Evolutionary conservation across 805 yeast species (phyloP).

Genomic region (Metschnikowia amazonensis): DNA sequence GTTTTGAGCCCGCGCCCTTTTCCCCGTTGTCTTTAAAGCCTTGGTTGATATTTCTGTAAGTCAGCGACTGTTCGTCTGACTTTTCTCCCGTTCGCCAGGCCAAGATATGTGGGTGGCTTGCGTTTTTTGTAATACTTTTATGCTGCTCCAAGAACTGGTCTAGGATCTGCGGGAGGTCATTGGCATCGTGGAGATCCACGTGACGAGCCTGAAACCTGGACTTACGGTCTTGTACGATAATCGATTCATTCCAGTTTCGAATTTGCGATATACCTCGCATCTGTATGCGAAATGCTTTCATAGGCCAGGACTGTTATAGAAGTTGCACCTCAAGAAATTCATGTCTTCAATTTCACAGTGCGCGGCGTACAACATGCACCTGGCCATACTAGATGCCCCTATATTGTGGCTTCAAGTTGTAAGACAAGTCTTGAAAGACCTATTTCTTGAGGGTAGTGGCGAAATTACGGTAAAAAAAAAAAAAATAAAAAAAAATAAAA

Average conservation of each 20-base stretch:
- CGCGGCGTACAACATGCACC: background rate
- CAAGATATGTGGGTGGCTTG: slow-evolving; percentile 68
- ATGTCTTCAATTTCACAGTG: background rate
- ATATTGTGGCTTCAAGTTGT: background rate
- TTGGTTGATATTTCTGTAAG: slow-evolving; percentile 39
- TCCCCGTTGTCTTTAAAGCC: slow-evolving; percentile 73
- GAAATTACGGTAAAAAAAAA: too few relatives aligned
- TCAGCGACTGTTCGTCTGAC: slow-evolving; percentile 13
- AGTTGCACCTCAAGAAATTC: background rate
- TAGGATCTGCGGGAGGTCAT: slow-evolving; percentile 44
- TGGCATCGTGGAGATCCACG: slow-evolving; percentile 32
- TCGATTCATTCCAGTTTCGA: slow-evolving; percentile 30
- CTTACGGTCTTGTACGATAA: slow-evolving; percentile 43
- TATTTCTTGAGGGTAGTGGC: too few relatives aligned
- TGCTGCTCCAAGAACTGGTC: slow-evolving; percentile 40
- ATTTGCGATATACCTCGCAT: slow-evolving; percentile 10
- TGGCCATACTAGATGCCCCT: background rate
- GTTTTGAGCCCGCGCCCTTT: slow-evolving; percentile 63
- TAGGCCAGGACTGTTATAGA: background rate
- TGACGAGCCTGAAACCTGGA: slow-evolving; percentile 69
- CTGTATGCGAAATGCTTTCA: slow-evolving; percentile 3
- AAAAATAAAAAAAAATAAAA: too few relatives aligned
- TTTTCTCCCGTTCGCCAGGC: slow-evolving; percentile 59
- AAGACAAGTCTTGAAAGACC: too few relatives aligned
- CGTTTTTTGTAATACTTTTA: slow-evolving; percentile 46